These are phyloP conservation scores for Phytophthora megakarya DNA, from an alignment of 352 stramenopile genomes.

Conservation along the genomic window DNA sequence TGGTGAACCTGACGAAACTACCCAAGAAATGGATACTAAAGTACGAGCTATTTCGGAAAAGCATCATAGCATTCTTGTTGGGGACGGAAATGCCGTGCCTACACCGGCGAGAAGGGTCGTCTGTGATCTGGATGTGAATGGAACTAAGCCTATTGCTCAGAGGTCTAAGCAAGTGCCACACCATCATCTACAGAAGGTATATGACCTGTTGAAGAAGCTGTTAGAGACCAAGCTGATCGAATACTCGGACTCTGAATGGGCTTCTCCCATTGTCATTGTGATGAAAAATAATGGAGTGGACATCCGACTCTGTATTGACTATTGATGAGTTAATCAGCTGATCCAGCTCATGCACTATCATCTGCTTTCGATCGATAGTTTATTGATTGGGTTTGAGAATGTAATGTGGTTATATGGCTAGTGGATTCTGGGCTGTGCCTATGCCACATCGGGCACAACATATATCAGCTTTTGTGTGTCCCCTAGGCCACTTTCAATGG, in stretches of 20 bases:
- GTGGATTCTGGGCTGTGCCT: neutral
- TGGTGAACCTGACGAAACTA: neutral
- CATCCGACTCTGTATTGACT: neutral
- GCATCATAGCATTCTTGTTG: neutral
- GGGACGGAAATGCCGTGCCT: neutral
- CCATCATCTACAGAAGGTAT: neutral
- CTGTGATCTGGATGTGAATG: neutral
- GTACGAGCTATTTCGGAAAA: neutral
- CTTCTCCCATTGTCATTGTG: neutral
- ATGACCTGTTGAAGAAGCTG: conserved; percentile 1
- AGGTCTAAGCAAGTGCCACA: neutral
- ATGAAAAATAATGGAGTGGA: too few species aligned
- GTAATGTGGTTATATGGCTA: neutral
- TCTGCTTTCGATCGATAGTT: too few species aligned
- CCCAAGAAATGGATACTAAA: neutral
- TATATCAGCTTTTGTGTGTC: neutral
- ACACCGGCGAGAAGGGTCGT: neutral
- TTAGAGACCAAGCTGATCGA: neutral
- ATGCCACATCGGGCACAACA: neutral
- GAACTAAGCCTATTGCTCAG: neutral
- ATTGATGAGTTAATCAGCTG: neutral
- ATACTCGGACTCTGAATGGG: neutral
- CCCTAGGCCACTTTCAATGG: neutral
- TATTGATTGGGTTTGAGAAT: too few species aligned
- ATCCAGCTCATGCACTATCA: too few species aligned